A percentile compares a stretch with the other conserved stretches of the same genome.
phyloP scores from a whole-genome alignment of 495 filamentous ascomycete genomes.

The Tuber calosporum region DNA sequence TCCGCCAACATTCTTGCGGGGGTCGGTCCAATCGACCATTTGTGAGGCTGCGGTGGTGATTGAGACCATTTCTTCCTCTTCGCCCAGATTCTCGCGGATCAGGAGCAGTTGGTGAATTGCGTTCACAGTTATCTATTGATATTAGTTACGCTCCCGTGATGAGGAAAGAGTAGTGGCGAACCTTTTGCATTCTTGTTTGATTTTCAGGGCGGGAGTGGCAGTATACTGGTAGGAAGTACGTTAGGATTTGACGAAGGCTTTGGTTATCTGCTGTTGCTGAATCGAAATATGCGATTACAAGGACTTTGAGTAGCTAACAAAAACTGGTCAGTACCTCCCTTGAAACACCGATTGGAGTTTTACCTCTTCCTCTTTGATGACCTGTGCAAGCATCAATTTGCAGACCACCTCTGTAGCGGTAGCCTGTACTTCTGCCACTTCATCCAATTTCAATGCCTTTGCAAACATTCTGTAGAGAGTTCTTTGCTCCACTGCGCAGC shows the following conservation, averaged over 20 bases:
- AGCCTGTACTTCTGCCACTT: constrained; percentile 65
- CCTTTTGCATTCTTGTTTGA: constrained; percentile 64
- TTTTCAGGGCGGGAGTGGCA: constrained; percentile 75
- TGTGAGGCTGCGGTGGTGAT: constrained; percentile 67
- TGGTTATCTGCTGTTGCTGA: constrained; percentile 77
- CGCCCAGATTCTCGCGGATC: constrained; percentile 63
- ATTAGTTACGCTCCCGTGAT: constrained; percentile 50
- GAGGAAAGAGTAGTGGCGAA: constrained; percentile 64
- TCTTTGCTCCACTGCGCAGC: constrained; percentile 32
- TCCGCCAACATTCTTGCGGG: constrained; percentile 68
- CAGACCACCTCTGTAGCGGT: constrained; percentile 73
- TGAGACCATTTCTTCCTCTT: constrained; percentile 73
- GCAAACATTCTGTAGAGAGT: constrained; percentile 42
- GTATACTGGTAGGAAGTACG: constrained; percentile 95
- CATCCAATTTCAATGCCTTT: constrained; percentile 63
- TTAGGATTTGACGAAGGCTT: constrained; percentile 77
- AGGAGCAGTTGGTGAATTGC: constrained; percentile 48
- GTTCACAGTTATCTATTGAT: constrained; percentile 50
- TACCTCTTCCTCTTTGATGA: constrained; percentile 52
- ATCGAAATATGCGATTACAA: constrained; percentile 83
- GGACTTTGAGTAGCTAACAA: constrained; percentile 67
- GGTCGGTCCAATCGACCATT: constrained; percentile 92
- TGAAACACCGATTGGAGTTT: constrained; percentile 21
- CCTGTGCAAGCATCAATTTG: constrained; percentile 75
- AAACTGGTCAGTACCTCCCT: not conserved